Evolutionary conservation across 2,329 filamentous ascomycete species (phyloP).

Genomic region (Aspergillus puulaauensis): DNA sequence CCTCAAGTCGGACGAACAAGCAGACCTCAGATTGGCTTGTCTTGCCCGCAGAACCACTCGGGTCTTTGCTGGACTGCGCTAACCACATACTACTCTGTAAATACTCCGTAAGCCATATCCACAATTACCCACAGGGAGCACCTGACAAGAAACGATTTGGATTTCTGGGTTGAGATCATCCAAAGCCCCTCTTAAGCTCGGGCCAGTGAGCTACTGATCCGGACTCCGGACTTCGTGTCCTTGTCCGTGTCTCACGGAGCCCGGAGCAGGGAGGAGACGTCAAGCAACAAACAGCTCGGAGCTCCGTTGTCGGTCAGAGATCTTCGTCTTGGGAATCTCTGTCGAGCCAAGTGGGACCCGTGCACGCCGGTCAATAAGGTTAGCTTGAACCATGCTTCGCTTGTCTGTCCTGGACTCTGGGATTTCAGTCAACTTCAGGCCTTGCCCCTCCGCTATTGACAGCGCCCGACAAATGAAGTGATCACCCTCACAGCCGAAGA

Average conservation of each 20-base stretch:
- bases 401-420: not conserved
- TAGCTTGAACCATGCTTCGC: slow-evolving; percentile 1
- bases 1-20: not conserved
- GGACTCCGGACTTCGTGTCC: not conserved
- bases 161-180: not conserved
- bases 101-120: not conserved
- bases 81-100: not conserved
- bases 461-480: slow-evolving; percentile 1
- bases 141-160: not conserved
- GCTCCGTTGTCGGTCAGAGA: not conserved
- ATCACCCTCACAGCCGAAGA: not conserved
- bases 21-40: not conserved
- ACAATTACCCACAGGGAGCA: not conserved
- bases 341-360: slow-evolving; percentile 2
- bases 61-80: not conserved
- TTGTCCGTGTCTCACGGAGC: not conserved
- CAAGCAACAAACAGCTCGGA: not conserved
- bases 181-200: not conserved
- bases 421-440: not conserved
- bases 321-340: not conserved
- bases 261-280: not conserved
- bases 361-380: slow-evolving; percentile 1
- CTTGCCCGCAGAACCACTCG: not conserved
- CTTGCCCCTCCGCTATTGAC: not conserved
- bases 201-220: not conserved